Evolutionary conservation across 169 alveolate species (phyloP).

Genomic region (Babesia gibsoni): DNA sequence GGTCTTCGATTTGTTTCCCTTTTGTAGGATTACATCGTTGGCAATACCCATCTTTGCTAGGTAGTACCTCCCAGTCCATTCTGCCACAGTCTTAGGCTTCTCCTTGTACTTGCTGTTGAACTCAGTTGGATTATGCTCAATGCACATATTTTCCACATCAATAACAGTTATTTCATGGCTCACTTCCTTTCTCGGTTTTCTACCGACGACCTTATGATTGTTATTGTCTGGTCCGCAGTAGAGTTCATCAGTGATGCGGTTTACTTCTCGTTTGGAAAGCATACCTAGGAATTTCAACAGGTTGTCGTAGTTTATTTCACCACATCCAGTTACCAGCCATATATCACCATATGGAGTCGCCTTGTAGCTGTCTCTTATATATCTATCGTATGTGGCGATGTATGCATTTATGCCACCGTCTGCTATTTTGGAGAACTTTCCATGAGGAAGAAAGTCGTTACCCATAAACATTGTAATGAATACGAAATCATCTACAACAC

Average conservation of each 20-base stretch:
- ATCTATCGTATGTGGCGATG: slow-evolving; percentile 51
- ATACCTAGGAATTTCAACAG: slow-evolving; percentile 15
- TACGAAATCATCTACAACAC: slow-evolving; percentile 93
- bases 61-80: slow-evolving; percentile 63
- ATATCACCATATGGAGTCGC: slow-evolving; percentile 13
- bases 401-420: slow-evolving; percentile 58
- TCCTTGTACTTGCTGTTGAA: slow-evolving; percentile 54
- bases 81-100: slow-evolving; percentile 49
- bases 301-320: slow-evolving; percentile 55
- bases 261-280: slow-evolving; percentile 25
- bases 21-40: slow-evolving; percentile 74
- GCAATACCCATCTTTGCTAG: slow-evolving; percentile 74
- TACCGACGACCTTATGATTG: background rate
- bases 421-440: slow-evolving; percentile 55
- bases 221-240: background rate
- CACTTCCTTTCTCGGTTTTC: background rate
- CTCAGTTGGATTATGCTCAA: slow-evolving; percentile 58
- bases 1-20: slow-evolving; percentile 65
- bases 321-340: slow-evolving; percentile 61
- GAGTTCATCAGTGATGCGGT: slow-evolving; percentile 18
- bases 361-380: slow-evolving; percentile 36
- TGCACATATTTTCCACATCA: slow-evolving; percentile 43
- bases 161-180: slow-evolving; percentile 31
- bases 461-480: slow-evolving; percentile 93
- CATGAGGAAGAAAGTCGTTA: slow-evolving; percentile 93